Evolutionary conservation across 2,329 filamentous ascomycete genomes (phyloP), one percentile per base, ranked within the genome.

Genomic region (Xylaria sp.): DNA sequence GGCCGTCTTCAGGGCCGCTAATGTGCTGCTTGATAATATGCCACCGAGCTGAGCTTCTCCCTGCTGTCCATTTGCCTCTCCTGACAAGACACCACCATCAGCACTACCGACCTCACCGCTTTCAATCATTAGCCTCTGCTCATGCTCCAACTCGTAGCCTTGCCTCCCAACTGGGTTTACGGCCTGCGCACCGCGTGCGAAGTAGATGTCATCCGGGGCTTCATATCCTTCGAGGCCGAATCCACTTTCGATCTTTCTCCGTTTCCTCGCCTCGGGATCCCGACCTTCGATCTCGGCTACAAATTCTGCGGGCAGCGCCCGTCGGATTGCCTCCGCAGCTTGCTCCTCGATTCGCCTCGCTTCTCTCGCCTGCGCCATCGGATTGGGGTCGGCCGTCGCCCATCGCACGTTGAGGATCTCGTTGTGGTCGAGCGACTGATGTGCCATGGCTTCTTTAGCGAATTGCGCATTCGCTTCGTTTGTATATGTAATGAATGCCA

Each of bases 321-420:
- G 86, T 20, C 96, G 85, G 65, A 99, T 93, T 1, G 96, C 97
- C 76, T 97, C 96, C 0, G 96, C 96, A 1, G 96, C 96, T 79
- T 99, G 96, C 77, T 99, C 96, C 78, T 99, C 96, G 68, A 99
- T 91, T 46, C 91, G 87, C 45, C 91, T 86, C 2, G 92, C 95
- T 81, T 99, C 96, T 68, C 97, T 87, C 71, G 97, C 97, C 79
- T 97, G 93, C 1, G 95, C 94, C 84, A 96, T 90, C 0, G 96
- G 96, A 74, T 99, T 99, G 1, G 96, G 96, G 77, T 99, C 96
- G 7, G 93, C 92, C 0, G 96, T 99, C 48, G 96, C 96, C 96
- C 96, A 99, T 70, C 97, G 87, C 56, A 99, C 94, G 79, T 99
- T 99, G 30, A 99, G 83, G 25, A 97, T 90, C 81, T 99, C 96